Conservation (phyloP, 2,329 filamentous ascomycete genomes). For the Aspergillus puulaauensis region DNA sequence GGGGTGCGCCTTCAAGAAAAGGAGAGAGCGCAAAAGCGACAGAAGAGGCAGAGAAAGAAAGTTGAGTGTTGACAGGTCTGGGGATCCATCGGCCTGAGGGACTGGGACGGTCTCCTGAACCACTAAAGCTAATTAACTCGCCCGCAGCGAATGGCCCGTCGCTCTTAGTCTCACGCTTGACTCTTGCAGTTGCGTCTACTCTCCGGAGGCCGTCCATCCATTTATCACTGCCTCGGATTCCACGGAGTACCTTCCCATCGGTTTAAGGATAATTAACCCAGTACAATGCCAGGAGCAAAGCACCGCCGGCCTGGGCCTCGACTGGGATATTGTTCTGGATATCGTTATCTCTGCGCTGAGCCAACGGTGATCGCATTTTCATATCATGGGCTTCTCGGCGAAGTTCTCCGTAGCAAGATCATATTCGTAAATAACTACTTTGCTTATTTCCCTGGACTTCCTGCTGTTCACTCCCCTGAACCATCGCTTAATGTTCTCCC, state of each 20-base stretch:
- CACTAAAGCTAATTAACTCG: conserved; percentile 17
- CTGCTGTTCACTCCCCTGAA: neutral
- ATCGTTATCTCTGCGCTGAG: neutral
- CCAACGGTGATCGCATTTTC: no score
- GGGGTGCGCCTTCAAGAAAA: neutral
- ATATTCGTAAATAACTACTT: no score
- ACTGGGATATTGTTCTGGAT: neutral
- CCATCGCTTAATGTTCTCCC: neutral
- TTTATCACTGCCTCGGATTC: neutral
- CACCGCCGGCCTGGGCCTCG: neutral
- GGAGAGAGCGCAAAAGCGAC: neutral
- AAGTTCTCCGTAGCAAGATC: no score
- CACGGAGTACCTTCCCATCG: neutral
- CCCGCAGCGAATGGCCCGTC: neutral
- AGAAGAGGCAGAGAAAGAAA: conserved; percentile 4
- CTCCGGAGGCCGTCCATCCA: neutral
- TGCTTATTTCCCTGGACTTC: neutral
- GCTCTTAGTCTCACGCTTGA: no score
- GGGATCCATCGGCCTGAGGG: conserved; percentile 7
- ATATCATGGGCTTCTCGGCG: no score
- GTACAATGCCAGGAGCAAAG: neutral
- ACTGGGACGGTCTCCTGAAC: conserved; percentile 14
- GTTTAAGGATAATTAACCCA: neutral
- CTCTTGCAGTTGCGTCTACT: no score
- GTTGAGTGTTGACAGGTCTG: conserved; percentile 16